Evolutionary conservation across 768 basidiomycete species (phyloP).

Genomic region (Asterophora parasitica): DNA sequence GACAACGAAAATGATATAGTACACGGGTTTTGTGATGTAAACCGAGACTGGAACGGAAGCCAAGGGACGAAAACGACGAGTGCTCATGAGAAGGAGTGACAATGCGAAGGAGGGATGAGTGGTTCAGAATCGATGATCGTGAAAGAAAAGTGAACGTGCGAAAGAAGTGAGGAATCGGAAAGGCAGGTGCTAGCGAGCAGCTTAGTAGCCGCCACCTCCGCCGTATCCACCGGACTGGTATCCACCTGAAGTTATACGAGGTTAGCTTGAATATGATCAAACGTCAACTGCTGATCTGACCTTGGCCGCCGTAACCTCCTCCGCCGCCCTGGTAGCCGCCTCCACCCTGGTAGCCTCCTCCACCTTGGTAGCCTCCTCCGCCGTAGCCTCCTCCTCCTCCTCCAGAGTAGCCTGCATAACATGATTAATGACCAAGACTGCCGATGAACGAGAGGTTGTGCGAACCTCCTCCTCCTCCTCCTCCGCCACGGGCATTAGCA

Average conservation of each 20-base stretch:
- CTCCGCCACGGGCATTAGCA: slow-evolving; percentile 64
- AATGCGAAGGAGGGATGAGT: slow-evolving; percentile 31
- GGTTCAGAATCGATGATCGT: slow-evolving; percentile 18
- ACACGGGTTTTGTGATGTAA: slow-evolving; percentile 38
- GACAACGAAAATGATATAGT: slow-evolving; percentile 26
- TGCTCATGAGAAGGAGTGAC: slow-evolving; percentile 35
- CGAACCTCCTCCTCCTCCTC: slow-evolving; percentile 45
- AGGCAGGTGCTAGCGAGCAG: background rate
- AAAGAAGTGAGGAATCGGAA: slow-evolving; percentile 5
- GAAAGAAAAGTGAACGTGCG: slow-evolving; percentile 7
- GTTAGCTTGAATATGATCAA: background rate
- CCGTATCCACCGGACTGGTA: slow-evolving; percentile 23
- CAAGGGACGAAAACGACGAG: slow-evolving; percentile 34
- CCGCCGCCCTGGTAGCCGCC: background rate
- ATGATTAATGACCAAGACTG: background rate
- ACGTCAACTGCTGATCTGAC: slow-evolving; percentile 16
- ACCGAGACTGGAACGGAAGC: slow-evolving; percentile 32
- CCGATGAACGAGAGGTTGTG: background rate
- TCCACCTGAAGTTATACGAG: slow-evolving; percentile 18
- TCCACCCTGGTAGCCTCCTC: slow-evolving; percentile 2
- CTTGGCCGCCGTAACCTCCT: background rate
- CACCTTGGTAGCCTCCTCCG: slow-evolving; percentile 19
- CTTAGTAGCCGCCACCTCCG: slow-evolving; percentile 29
- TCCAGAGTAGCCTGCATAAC: slow-evolving; percentile 13
- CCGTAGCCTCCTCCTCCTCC: slow-evolving; percentile 12